A percentile compares a stretch with the other conserved stretches of the same genome.
These are phyloP conservation scores for Claviceps lovelessii DNA, from an alignment of 2,329 filamentous ascomycete genomes.

Conservation along the genomic window DNA sequence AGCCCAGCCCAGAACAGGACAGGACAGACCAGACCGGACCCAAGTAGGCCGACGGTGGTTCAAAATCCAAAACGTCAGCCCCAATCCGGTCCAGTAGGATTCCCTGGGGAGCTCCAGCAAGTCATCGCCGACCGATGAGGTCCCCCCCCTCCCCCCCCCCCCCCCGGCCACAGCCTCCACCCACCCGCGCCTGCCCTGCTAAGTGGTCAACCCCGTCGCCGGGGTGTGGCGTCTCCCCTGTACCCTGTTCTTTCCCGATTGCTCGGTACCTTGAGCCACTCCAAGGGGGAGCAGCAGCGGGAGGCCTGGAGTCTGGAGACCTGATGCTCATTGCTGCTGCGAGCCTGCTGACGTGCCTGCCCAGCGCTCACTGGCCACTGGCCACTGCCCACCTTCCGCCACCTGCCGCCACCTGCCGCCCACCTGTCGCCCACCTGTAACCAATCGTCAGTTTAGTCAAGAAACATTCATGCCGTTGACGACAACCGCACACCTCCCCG, in stretches of 20 bases:
- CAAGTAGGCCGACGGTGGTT: not conserved
- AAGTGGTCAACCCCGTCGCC: not conserved
- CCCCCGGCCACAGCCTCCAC: too few species aligned
- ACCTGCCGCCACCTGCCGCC: too few species aligned
- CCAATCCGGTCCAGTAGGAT: not conserved
- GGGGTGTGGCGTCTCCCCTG: not conserved
- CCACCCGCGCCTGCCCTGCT: not conserved
- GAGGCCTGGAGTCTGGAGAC: not conserved
- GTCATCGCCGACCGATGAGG: not conserved
- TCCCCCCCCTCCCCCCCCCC: too few species aligned
- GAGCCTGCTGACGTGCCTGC: not conserved
- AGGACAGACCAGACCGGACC: too few species aligned
- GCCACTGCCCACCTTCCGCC: too few species aligned
- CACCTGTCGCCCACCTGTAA: too few species aligned
- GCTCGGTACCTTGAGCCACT: slow-evolving; percentile 3
- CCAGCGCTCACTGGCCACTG: too few species aligned
- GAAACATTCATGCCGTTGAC: too few species aligned
- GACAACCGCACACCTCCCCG: not conserved
- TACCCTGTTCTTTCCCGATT: slow-evolving; percentile 3
- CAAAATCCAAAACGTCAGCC: not conserved
- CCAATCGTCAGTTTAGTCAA: too few species aligned
- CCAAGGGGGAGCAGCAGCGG: not conserved
- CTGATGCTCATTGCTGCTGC: not conserved
- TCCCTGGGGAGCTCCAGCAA: not conserved
- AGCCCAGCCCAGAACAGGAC: too few species aligned